Evolutionary conservation across 78 protist genomes (phyloP).

Genomic region (Speleostelium caveatum): DNA sequence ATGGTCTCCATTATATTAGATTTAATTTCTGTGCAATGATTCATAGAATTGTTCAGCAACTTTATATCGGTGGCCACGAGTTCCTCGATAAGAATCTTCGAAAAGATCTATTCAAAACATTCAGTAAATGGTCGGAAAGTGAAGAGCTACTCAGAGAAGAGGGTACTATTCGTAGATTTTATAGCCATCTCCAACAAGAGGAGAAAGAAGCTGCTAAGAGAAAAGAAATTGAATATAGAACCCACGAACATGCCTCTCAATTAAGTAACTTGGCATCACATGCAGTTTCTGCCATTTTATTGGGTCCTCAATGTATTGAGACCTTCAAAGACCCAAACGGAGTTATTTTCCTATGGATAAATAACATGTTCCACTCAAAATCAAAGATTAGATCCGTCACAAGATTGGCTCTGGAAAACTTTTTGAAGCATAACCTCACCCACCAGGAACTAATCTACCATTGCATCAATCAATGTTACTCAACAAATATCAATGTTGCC

Average conservation of each 20-base stretch:
- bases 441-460: conserved; percentile 51
- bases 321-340: conserved; percentile 64
- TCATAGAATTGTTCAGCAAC: conserved; percentile 66
- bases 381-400: conserved; percentile 53
- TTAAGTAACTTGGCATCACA: conserved; percentile 62
- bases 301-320: conserved; percentile 70
- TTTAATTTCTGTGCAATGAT: conserved; percentile 68
- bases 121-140: conserved; percentile 68
- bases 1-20: conserved; percentile 51
- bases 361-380: conserved; percentile 30
- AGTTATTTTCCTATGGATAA: conserved; percentile 77
- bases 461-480: conserved; percentile 77
- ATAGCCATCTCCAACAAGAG: conserved; percentile 44
- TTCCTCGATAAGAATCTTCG: conserved; percentile 42
- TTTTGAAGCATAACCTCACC: conserved; percentile 49
- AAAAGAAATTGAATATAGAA: conserved; percentile 41
- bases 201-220: conserved; percentile 60
- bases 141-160: conserved; percentile 66
- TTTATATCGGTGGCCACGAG: conserved; percentile 63
- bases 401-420: conserved; percentile 59
- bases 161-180: background rate
- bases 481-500: conserved; percentile 10
- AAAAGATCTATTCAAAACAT: conserved; percentile 44
- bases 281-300: conserved; percentile 49
- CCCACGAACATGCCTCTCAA: conserved; percentile 73